These are phyloP conservation scores for Boletus coccyginus DNA, from an alignment of 768 basidiomycete genomes.

Conservation along the genomic window DNA sequence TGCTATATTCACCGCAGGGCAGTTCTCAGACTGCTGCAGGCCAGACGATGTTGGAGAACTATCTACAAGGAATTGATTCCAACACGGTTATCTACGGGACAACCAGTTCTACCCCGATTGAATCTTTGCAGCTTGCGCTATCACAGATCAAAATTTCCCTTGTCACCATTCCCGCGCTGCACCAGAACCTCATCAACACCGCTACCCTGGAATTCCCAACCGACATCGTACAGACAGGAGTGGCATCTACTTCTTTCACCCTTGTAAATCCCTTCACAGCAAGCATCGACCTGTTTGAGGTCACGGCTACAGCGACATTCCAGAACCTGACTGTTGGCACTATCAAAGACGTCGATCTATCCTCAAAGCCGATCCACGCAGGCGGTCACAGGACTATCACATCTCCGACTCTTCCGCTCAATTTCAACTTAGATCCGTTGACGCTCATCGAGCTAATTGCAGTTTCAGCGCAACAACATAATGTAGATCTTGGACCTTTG, in stretches of 20 bases:
- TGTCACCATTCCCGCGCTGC: slow-evolving; percentile 61
- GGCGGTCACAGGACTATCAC: slow-evolving; percentile 56
- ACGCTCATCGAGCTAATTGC: slow-evolving; percentile 57
- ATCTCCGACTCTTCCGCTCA: slow-evolving; percentile 55
- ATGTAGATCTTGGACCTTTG: slow-evolving; percentile 61
- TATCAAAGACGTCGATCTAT: slow-evolving; percentile 54
- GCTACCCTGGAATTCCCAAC: slow-evolving; percentile 58
- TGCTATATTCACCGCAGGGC: slow-evolving; percentile 60
- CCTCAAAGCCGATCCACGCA: slow-evolving; percentile 57
- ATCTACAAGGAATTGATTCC: slow-evolving; percentile 60
- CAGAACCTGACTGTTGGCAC: slow-evolving; percentile 53
- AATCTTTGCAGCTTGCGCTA: slow-evolving; percentile 59
- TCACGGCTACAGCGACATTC: slow-evolving; percentile 55
- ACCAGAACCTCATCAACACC: slow-evolving; percentile 56
- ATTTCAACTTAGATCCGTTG: slow-evolving; percentile 63
- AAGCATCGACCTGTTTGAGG: slow-evolving; percentile 57
- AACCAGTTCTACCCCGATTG: slow-evolving; percentile 53
- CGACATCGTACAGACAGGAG: slow-evolving; percentile 57
- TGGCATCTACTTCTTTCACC: slow-evolving; percentile 55
- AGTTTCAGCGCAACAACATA: slow-evolving; percentile 48
- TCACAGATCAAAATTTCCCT: slow-evolving; percentile 58
- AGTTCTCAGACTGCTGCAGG: slow-evolving; percentile 49
- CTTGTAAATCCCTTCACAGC: slow-evolving; percentile 73
- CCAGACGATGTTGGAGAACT: slow-evolving; percentile 57
- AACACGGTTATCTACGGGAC: slow-evolving; percentile 56